These are phyloP conservation scores for Angomonas deanei DNA, from an alignment of 208 protist genomes.

Conservation along the genomic window DNA sequence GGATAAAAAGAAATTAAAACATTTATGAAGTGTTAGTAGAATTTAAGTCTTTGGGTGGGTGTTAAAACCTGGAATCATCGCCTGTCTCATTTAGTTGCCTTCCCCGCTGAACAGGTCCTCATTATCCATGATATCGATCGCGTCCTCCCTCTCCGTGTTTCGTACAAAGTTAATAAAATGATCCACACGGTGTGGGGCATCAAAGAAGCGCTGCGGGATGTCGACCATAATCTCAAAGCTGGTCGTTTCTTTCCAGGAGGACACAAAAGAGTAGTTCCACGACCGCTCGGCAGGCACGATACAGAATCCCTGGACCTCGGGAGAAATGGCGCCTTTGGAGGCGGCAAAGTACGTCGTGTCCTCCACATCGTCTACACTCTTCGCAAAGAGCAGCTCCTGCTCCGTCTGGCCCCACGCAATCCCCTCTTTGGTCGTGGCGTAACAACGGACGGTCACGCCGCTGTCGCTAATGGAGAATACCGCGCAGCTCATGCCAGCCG, in stretches of 20 bases:
- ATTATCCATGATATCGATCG: slow-evolving; percentile 60
- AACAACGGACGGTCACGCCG: slow-evolving; percentile 68
- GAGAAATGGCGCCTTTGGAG: slow-evolving; percentile 58
- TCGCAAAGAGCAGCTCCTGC: slow-evolving; percentile 45
- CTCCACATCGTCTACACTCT: slow-evolving; percentile 38
- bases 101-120: slow-evolving; percentile 40
- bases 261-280: slow-evolving; percentile 88
- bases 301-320: slow-evolving; percentile 69
- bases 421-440: slow-evolving; percentile 72
- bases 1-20: background rate
- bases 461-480: slow-evolving; percentile 59
- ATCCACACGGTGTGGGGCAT: slow-evolving; percentile 63
- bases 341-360: slow-evolving; percentile 39
- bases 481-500: slow-evolving; percentile 27
- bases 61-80: no score
- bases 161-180: slow-evolving; percentile 86
- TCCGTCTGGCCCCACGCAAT: slow-evolving; percentile 65
- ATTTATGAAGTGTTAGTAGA: background rate
- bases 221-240: slow-evolving; percentile 77
- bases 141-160: slow-evolving; percentile 29
- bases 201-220: slow-evolving; percentile 66
- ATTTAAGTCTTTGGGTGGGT: background rate
- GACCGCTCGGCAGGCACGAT: slow-evolving; percentile 56
- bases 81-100: background rate
- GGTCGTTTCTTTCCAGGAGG: slow-evolving; percentile 63